Base-by-base conservation (phyloP, 2,329 filamentous ascomycete species). In the Nemania serpens region DNA sequence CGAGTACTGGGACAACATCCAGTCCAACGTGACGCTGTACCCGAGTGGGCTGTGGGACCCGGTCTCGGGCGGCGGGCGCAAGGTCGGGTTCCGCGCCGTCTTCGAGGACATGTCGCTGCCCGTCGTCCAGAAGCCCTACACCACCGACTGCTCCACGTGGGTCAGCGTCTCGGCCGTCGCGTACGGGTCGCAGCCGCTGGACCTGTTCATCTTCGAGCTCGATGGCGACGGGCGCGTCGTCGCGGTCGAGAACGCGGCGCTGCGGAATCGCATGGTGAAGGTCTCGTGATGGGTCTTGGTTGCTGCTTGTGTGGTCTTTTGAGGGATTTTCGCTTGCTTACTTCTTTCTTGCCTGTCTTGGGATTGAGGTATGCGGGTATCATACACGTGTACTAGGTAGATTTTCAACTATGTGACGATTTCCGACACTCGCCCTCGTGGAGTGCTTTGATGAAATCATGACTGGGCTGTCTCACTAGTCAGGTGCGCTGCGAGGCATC, bases 71-170 rank as follows among this genome's bases (percentile, higher is more conserved):
- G 71, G 70, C 0, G 69, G 71, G 1, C 66, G 66, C 29, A 64
- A 59, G 17, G 69, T 75, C 2, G 71, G 72, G 2, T 76, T 76
- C 67, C 74, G 74, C 54, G 74, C 73, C 11, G 67, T 74, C 2
- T 75, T 76, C 50, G 73, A 76, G 58, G 71, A 75, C 34, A 20
- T 73, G 36, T 62, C 62, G 22, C 49, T 64, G 5, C 59, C 68
- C 2, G 64, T 55, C 9, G 48, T 33, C 2, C 39, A 64, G 42
- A 55, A 65, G 29, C 65, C 68, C 15, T 70, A 68, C 29, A 68
- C 67, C 1, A 70, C 70, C 1, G 68, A 70, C 25, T 72, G 71
- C 49, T 59, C 66, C 1, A 68, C 66, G 10, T 73, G 71, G 70
- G 56, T 73, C 20, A 64, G 52, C 22, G 65, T 70, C 1, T 52